A percentile compares a stretch with the other conserved stretches of the same genome.
Evolutionary conservation across 2,329 filamentous ascomycete genomes (phyloP).

Genomic region (Neopestalotiopsis clavispora): DNA sequence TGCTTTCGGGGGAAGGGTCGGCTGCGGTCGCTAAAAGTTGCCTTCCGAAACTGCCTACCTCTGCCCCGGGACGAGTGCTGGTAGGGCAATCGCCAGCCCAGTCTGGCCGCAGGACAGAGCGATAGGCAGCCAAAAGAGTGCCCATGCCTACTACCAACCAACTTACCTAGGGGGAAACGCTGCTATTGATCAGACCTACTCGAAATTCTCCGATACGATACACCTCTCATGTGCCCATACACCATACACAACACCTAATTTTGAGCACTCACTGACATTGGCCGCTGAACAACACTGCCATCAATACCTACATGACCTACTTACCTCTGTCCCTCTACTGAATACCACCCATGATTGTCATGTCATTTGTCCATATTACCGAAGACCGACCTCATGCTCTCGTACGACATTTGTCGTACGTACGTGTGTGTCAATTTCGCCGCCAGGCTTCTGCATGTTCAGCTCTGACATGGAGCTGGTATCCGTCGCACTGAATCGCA

Average conservation of each 20-base stretch:
- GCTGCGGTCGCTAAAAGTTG: constrained; percentile 12
- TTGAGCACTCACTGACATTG: not conserved
- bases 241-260: no score
- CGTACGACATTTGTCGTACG: not conserved
- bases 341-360: not conserved
- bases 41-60: not conserved
- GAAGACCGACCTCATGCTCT: not conserved
- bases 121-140: not conserved
- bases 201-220: not conserved
- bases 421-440: not conserved
- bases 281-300: not conserved
- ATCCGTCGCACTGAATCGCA: not conserved
- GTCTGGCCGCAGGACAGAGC: not conserved
- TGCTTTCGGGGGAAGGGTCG: not conserved
- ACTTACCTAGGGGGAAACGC: not conserved
- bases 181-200: not conserved
- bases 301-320: no score
- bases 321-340: not conserved
- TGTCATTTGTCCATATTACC: not conserved
- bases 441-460: not conserved
- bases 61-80: not conserved
- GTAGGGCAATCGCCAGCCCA: not conserved
- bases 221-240: no score
- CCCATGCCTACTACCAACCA: not conserved
- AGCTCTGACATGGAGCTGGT: constrained; percentile 1